A percentile compares a stretch with the other conserved stretches of the same genome.
These are phyloP conservation scores for Kwoniella dendrophila DNA, from an alignment of 768 basidiomycete genomes.

Conservation along the genomic window DNA sequence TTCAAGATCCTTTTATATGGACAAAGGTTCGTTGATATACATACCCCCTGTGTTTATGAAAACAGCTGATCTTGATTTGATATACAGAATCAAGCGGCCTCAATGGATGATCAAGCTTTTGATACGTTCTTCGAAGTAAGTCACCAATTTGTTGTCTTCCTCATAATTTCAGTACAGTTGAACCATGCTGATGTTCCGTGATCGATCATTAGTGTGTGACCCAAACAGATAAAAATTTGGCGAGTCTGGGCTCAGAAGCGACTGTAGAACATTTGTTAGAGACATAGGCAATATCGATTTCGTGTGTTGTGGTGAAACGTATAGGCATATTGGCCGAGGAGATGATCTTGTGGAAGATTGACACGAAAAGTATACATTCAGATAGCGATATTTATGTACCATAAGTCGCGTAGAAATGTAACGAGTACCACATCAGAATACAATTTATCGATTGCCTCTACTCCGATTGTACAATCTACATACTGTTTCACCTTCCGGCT, in stretches of 20 bases:
- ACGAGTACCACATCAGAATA: no score
- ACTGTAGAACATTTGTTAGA: neutral
- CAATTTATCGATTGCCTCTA: no score
- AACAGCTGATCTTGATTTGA: neutral
- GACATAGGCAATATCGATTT: no score
- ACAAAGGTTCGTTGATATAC: neutral
- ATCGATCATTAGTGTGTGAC: neutral
- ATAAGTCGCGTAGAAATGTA: no score
- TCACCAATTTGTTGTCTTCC: neutral
- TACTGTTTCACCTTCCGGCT: no score
- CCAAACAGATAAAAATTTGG: neutral
- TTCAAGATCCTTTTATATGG: slow-evolving; percentile 12
- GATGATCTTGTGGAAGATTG: no score
- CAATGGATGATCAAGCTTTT: neutral
- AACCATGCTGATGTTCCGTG: no score
- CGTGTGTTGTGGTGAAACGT: no score
- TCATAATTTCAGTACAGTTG: neutral
- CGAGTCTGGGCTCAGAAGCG: neutral
- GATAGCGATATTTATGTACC: no score
- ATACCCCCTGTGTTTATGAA: neutral
- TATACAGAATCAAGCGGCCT: neutral
- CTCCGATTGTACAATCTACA: no score
- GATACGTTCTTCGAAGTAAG: slow-evolving; percentile 1
- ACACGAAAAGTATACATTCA: no score
- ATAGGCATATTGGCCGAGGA: no score